A percentile compares a stretch with the other conserved stretches of the same genome.
phyloP scores from a whole-genome alignment of 257 asterid genomes.

The Anisodus acutangulus region DNA sequence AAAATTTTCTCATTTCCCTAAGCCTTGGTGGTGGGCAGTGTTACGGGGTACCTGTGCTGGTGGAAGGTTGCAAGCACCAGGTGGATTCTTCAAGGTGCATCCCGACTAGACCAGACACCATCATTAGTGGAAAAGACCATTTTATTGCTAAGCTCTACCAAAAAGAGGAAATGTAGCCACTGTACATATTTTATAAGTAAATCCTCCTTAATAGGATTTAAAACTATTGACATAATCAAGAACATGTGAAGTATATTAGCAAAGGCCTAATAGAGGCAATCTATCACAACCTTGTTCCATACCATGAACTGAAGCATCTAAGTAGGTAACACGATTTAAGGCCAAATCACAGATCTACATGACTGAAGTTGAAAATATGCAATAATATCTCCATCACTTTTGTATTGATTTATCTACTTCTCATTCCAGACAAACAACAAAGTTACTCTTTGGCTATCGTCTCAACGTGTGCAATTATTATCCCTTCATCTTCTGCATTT shows the following conservation, averaged over 20 bases:
- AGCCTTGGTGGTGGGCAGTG: background rate
- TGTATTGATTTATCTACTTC: constrained; percentile 11
- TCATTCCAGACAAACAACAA: background rate
- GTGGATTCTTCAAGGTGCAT: background rate
- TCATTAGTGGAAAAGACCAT: background rate
- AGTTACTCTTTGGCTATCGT: constrained; percentile 23
- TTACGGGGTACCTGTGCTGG: background rate
- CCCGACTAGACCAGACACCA: background rate
- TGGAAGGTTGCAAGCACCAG: constrained; percentile 1
- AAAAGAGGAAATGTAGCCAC: background rate
- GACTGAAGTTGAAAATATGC: background rate
- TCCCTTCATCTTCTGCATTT: background rate
- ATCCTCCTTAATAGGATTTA: constrained; percentile 4
- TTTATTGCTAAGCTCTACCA: background rate
- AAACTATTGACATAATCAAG: background rate
- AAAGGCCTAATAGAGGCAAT: constrained; percentile 24
- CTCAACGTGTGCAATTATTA: background rate
- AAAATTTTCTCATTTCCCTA: background rate
- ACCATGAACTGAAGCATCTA: constrained; percentile 14
- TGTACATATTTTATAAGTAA: background rate
- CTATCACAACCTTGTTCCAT: background rate
- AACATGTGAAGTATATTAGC: background rate
- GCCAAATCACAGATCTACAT: background rate
- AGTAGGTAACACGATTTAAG: background rate
- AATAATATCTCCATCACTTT: constrained; percentile 3